Evolutionary conservation across 495 filamentous ascomycete species (phyloP), one percentile per base, ranked within the genome.

Genomic region (Penicillium angulare): DNA sequence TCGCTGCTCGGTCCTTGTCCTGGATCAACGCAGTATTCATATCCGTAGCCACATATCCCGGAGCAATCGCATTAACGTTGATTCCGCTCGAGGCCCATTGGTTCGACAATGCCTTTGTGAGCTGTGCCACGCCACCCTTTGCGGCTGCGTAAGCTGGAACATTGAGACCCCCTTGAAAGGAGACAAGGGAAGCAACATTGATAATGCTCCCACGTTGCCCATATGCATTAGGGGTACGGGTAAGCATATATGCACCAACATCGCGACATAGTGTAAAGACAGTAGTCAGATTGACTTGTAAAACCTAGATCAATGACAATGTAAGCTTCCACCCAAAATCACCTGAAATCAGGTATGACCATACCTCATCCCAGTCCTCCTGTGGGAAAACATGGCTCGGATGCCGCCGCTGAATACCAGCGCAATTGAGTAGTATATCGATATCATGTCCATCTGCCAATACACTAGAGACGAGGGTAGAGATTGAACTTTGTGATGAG

Each of bases 131-230:
- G 3, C 87, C 92, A 21, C 90, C 91, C 68, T 96, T 96, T 57
- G 83, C 85, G 0, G 92, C 90, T 9, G 92, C 86, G 69, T 96
- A 96, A 2, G 91, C 92, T 0, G 92, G 90, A 1, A 96, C 89
- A 0, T 87, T 96, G 34, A 96, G 75, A 0, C 92, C 92, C 43
- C 92, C 92, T 60, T 96, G 92, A 79, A 95, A 97, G 32, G 86
- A 86, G 0, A 96, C 79, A 9, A 96, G 78, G 1, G 83, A 88
- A 5, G 86, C 90, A 54, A 95, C 80, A 69, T 96, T 97, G 73
- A 97, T 86, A 61, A 96, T 88, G 44, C 79, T 79, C 2, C 92
- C 91, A 10, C 80, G 72, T 3, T 83, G 81, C 10, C 83, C 83
- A 9, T 80, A 78, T 0, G 76, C 72, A 2, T 74, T 63, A 0